Base-by-base conservation (phyloP, 306 rosid species). In the Adenanthera pavonina region DNA sequence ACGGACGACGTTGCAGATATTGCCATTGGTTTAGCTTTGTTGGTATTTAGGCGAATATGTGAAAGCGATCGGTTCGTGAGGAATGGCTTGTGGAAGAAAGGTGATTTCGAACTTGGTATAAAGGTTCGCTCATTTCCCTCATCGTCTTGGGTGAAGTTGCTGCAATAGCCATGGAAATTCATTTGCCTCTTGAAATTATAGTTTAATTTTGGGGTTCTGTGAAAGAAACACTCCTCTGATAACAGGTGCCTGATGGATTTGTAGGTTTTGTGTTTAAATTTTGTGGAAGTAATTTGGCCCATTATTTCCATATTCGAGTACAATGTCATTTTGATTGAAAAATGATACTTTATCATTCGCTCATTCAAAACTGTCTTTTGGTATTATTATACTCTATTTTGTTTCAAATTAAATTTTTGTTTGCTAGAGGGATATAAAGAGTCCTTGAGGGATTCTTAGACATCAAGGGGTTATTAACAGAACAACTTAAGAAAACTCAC, bases 1-100 rank as follows among this genome's bases (percentile, higher is more conserved):
- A 87, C 95, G 2, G 91, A 89, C n/a, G 92, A 88, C 34, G 97
- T 91, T 19, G 97, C 97, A n/a, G 97, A 92, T 10, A 35, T 52
- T 2, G 94, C 95, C 16, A 74, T 92, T 41, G 95, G 88, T 14
- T 77, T 91, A 5, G 85, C 88, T 7, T 44, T 92, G 82, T 79
- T 90, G 5, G 91, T 91, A 0, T 54, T 81, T 57, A 56, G 90
- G 80, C 83, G 81, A 72, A 76, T 91, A 78, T 83, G 83, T 30
- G 88, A 72, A 2, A 47, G 75, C 43, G 90, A 90, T 74, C 83
- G 89, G 7, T 89, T 77, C 51, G 82, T 92, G 16, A 83, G 62
- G 15, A 78, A 43, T 78, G 85, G 89, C 2, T 69, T 62, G 52
- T 85, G 94, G 94, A 81, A 56, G 77, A 59, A 72, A 16, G 35